phyloP scores from a whole-genome alignment of 495 filamentous ascomycete species.

The Corynascus novoguineensis region DNA sequence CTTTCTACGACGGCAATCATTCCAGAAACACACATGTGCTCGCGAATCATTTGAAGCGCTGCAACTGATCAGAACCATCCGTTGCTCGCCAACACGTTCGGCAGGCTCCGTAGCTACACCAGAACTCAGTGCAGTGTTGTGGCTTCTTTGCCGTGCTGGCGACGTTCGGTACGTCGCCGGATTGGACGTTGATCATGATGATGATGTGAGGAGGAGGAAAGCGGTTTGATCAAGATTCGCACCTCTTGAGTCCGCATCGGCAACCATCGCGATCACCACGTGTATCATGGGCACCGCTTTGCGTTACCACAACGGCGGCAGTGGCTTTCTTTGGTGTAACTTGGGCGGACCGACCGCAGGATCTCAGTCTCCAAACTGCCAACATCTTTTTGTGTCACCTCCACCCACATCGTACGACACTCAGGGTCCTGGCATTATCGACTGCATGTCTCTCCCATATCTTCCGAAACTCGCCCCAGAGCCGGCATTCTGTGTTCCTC shows the following conservation, averaged over 20 bases:
- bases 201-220: background rate
- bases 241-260: background rate
- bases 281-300: background rate
- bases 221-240: background rate
- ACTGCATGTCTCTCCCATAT: background rate
- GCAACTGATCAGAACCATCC: too few relatives aligned
- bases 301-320: conserved; percentile 7
- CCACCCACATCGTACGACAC: background rate
- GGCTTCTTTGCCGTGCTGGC: too few relatives aligned
- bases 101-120: too few relatives aligned
- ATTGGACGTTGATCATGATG: too few relatives aligned
- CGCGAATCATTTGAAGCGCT: too few relatives aligned
- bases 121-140: too few relatives aligned
- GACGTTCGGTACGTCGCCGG: too few relatives aligned
- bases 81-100: too few relatives aligned
- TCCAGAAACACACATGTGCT: too few relatives aligned
- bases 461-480: background rate
- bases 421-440: background rate
- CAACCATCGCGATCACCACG: background rate
- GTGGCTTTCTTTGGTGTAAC: conserved; percentile 10
- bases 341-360: conserved; percentile 1
- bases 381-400: conserved; percentile 3
- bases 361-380: conserved; percentile 5
- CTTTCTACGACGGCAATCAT: background rate
- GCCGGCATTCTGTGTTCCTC: background rate